Evolutionary conservation across 2,329 filamentous ascomycete species (phyloP), one percentile per base, ranked within the genome.

Genomic region (Claviceps maximensis): DNA sequence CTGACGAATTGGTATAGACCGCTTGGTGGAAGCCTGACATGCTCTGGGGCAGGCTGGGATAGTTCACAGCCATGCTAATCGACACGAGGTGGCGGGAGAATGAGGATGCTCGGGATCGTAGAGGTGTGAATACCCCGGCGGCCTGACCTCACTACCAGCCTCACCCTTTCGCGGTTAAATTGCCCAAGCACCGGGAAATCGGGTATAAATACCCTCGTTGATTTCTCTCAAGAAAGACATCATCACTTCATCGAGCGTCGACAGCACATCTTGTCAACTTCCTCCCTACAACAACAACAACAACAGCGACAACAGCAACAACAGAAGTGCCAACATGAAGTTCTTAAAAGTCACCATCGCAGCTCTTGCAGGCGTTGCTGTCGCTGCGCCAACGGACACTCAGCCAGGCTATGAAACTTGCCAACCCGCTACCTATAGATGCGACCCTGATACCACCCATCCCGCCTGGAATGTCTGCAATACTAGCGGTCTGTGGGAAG

Each of bases 341-440:
- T 59, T 65, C 61, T 51, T 60, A 54, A 47, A 55, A 33, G 36
- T 61, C 54, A 51, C 61, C 50, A 44, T 65, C 53, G 60, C 59
- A 47, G 47, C 56, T 50, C 50, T 62, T 41, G 55, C 54, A 33
- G 47, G 58, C 44, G 31, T 59, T 42, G 57, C 51, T 33, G 13
- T 54, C 48, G 59, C 59, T 36, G 44, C 45, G 50, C 49, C 54
- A 17, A 49, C 58, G 6, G 13, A 49, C 41, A 48, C 33, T 46
- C 5, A 40, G 17, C 12, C 3, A 17, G 21, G 41, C n/a, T n/a
- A n/a, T n/a, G n/a, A n/a, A n/a, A n/a, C n/a, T n/a, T 70, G 68
- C 64, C 59, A 54, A 42, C 66, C 68, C 2, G 68, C 53, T 45
- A 67, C 67, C n/a, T 70, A 70, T 58, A 12, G 54, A 12, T 70